A percentile compares a stretch with the other conserved stretches of the same genome.
Conservation (phyloP, 768 basidiomycete species). For the Calvatia gigantea region DNA sequence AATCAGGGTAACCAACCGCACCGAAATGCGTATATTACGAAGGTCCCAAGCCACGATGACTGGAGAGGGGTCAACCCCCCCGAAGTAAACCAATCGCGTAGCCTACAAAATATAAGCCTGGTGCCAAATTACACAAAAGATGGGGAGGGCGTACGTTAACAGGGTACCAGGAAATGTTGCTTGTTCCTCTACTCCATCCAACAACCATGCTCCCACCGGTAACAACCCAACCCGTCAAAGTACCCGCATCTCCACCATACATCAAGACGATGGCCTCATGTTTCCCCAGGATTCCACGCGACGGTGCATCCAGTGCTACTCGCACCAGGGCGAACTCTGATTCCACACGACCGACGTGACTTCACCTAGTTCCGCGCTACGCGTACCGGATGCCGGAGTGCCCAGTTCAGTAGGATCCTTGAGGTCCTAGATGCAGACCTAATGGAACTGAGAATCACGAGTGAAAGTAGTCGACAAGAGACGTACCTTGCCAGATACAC, state of each 20-base stretch:
- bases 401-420: constrained; percentile 91
- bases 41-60: constrained; percentile 99
- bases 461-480: neutral
- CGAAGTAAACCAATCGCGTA: constrained; percentile 90
- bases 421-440: constrained; percentile 97
- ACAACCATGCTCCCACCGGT: constrained; percentile 61
- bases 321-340: constrained; percentile 85
- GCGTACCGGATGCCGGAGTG: constrained; percentile 71
- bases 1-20: neutral
- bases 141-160: constrained; percentile 66
- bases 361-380: constrained; percentile 86
- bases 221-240: constrained; percentile 57
- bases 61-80: constrained; percentile 95
- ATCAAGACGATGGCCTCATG: constrained; percentile 90
- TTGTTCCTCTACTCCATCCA: constrained; percentile 90
- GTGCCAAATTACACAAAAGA: constrained; percentile 15
- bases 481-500: constrained; percentile 81
- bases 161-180: constrained; percentile 97
- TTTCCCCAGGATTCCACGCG: constrained; percentile 94
- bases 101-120: constrained; percentile 49
- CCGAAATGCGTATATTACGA: constrained; percentile 67
- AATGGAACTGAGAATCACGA: constrained; percentile 15
- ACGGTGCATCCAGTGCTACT: constrained; percentile 94
- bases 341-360: constrained; percentile 97
- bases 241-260: constrained; percentile 83